Evolutionary conservation across 2,329 filamentous ascomycete species (phyloP).

Genomic region (Arthrobotrys sphaeroides): DNA sequence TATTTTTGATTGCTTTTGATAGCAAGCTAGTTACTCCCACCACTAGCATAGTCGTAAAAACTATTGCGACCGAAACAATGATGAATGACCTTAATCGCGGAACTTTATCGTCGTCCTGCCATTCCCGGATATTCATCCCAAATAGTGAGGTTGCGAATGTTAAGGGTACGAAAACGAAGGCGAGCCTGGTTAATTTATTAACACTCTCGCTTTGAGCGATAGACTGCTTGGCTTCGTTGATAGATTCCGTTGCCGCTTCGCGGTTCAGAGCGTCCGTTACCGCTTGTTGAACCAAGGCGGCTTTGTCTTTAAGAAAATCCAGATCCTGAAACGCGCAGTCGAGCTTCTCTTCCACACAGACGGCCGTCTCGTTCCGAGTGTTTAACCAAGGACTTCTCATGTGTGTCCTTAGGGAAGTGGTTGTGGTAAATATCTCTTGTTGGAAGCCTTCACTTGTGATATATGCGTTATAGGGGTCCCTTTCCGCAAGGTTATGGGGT

Average conservation of each 20-base stretch:
- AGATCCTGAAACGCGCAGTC: slow-evolving; percentile 48
- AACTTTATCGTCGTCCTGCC: slow-evolving; percentile 51
- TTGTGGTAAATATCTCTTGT: slow-evolving; percentile 51
- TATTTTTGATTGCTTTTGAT: not conserved
- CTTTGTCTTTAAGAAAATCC: slow-evolving; percentile 43
- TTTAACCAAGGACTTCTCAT: slow-evolving; percentile 43
- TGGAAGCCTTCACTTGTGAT: slow-evolving; percentile 51
- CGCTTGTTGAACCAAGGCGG: slow-evolving; percentile 37
- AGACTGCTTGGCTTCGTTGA: slow-evolving; percentile 56
- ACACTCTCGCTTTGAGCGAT: slow-evolving; percentile 60
- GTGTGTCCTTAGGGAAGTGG: slow-evolving; percentile 45
- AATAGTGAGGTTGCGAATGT: slow-evolving; percentile 63
- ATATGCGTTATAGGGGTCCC: slow-evolving; percentile 51
- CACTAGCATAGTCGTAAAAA: slow-evolving; percentile 27
- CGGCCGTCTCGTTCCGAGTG: slow-evolving; percentile 1
- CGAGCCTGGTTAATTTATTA: slow-evolving; percentile 62
- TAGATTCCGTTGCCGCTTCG: slow-evolving; percentile 48
- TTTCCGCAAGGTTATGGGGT: slow-evolving; percentile 40
- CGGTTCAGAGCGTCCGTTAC: slow-evolving; percentile 48
- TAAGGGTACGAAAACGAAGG: slow-evolving; percentile 64
- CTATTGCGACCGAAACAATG: slow-evolving; percentile 23
- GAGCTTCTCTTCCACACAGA: slow-evolving; percentile 22
- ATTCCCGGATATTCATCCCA: slow-evolving; percentile 62
- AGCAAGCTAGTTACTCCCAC: slow-evolving; percentile 8
- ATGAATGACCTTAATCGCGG: slow-evolving; percentile 37